phyloP scores from a whole-genome alignment of 2,329 filamentous ascomycete species.

The Ophiocordyceps sinensis region DNA sequence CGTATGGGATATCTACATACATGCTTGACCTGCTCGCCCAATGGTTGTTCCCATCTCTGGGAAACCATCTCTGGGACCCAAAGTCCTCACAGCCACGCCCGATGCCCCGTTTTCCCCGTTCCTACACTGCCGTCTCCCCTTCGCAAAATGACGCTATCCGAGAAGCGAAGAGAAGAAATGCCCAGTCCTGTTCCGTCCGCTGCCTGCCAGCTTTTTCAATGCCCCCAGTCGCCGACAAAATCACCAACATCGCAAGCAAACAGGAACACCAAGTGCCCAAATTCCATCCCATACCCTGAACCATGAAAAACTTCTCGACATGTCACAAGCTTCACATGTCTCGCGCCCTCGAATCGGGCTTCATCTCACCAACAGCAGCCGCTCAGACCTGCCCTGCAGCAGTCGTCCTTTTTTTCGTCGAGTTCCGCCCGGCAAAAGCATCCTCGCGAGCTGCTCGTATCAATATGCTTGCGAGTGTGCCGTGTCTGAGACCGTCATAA shows the following conservation, averaged over 20 bases:
- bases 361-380: too few species aligned
- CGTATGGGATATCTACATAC: neutral
- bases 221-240: neutral
- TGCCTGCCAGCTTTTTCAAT: neutral
- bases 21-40: neutral
- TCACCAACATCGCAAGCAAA: neutral
- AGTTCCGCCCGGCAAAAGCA: too few species aligned
- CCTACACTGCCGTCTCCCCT: neutral
- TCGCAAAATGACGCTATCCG: neutral
- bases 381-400: too few species aligned
- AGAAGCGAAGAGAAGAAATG: too few species aligned
- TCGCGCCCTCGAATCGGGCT: too few species aligned
- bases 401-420: too few species aligned
- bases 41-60: neutral
- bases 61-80: neutral
- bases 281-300: conserved; percentile 1
- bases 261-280: neutral
- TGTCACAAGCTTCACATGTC: neutral
- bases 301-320: neutral
- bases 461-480: conserved; percentile 1
- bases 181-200: too few species aligned
- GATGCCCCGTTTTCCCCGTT: neutral
- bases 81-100: too few species aligned
- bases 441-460: too few species aligned
- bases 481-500: neutral